Evolutionary conservation across 2,329 filamentous ascomycete species (phyloP).

Genomic region (Cladosporium phlei): DNA sequence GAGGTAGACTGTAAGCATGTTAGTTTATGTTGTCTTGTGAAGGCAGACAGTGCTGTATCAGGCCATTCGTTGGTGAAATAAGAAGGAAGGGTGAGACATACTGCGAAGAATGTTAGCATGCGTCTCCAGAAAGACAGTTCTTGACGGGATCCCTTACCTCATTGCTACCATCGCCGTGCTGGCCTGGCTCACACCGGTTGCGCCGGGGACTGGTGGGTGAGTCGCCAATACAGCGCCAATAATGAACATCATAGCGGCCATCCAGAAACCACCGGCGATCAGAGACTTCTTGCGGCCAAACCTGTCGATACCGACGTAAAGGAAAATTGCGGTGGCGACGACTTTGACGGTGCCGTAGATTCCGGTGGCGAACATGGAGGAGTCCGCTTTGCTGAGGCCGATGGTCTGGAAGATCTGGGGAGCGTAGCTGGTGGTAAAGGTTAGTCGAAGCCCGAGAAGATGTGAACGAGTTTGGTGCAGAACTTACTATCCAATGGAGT

Average conservation of each 20-base stretch:
- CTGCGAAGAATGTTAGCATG: too few species aligned
- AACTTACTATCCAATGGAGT: constrained; percentile 26
- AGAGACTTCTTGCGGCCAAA: constrained; percentile 13
- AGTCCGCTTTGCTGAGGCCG: constrained; percentile 7
- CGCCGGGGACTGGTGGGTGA: constrained; percentile 55
- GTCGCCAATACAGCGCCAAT: constrained; percentile 17
- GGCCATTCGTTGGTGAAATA: too few species aligned
- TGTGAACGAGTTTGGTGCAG: background rate
- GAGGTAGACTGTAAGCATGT: too few species aligned
- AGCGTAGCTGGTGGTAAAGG: constrained; percentile 12
- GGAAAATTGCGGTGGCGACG: constrained; percentile 9
- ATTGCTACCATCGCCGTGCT: constrained; percentile 7
- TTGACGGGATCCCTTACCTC: too few species aligned
- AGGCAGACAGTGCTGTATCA: too few species aligned
- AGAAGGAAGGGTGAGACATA: too few species aligned
- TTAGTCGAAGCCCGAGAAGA: background rate
- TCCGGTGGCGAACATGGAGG: constrained; percentile 13
- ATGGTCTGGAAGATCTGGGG: constrained; percentile 11
- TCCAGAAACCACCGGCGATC: constrained; percentile 10
- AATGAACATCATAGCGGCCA: constrained; percentile 12
- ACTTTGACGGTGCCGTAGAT: constrained; percentile 17
- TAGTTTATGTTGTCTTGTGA: too few species aligned
- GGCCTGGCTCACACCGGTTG: constrained; percentile 39
- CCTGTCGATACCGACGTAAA: constrained; percentile 8
- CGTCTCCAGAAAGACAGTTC: too few species aligned